Evolutionary conservation across 257 asterid species (phyloP).

Genomic region (Solanum pennellii): DNA sequence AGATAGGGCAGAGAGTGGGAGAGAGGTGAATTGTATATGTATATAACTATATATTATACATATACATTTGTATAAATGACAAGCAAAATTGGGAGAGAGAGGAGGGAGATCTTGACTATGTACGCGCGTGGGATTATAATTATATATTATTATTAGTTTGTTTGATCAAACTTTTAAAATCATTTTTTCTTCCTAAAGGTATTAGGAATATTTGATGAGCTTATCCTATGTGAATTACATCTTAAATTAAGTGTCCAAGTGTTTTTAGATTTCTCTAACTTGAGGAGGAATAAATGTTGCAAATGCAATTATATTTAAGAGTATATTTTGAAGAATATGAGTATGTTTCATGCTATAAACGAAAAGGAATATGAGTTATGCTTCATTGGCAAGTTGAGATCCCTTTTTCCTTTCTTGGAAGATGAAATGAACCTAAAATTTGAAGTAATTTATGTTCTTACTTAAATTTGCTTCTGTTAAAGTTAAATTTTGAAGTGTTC

Average conservation of each 20-base stretch:
- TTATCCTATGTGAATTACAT: not conserved
- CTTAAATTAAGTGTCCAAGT: not conserved
- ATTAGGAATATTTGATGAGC: not conserved
- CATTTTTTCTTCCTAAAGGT: not conserved
- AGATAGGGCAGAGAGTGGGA: too few species aligned
- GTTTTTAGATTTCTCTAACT: not conserved
- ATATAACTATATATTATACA: too few species aligned
- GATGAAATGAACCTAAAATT: not conserved
- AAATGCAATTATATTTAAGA: not conserved
- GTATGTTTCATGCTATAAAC: not conserved
- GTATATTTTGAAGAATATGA: not conserved
- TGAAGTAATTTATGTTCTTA: not conserved
- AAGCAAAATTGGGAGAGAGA: too few species aligned
- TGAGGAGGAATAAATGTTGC: not conserved
- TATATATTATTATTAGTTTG: not conserved
- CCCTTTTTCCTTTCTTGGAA: not conserved
- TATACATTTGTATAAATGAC: too few species aligned
- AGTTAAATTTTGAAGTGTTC: not conserved
- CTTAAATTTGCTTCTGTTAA: not conserved
- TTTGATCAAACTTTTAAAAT: not conserved
- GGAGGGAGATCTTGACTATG: not conserved
- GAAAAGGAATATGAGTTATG: not conserved
- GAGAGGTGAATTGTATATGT: too few species aligned
- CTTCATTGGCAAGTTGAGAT: not conserved
- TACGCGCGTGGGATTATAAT: not conserved